Evolutionary conservation across 768 basidiomycete genomes (phyloP).

Genomic region (Rubroboletus satanas): DNA sequence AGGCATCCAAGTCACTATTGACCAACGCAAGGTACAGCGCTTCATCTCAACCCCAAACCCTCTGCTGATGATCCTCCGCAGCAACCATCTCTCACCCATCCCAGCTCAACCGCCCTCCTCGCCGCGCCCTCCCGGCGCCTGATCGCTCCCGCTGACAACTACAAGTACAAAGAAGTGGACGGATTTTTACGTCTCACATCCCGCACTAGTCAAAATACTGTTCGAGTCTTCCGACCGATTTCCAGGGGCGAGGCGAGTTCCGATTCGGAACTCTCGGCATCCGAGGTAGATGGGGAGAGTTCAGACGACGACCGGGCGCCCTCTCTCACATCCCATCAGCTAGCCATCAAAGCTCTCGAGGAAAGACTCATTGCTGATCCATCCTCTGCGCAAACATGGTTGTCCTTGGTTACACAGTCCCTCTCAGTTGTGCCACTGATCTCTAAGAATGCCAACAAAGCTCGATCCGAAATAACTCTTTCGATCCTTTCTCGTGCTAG

Average conservation of each 20-base stretch:
- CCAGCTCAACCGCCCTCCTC: conserved; percentile 51
- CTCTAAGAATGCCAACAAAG: conserved; percentile 65
- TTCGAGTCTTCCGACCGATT: conserved; percentile 53
- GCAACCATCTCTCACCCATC: conserved; percentile 56
- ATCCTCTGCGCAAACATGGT: conserved; percentile 55
- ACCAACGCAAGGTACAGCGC: conserved; percentile 40
- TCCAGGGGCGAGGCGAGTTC: conserved; percentile 27
- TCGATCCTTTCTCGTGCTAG: conserved; percentile 67
- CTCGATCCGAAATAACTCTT: conserved; percentile 66
- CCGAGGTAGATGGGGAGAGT: conserved; percentile 29
- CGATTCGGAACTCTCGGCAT: conserved; percentile 36
- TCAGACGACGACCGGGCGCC: conserved; percentile 35
- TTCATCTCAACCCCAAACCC: not conserved
- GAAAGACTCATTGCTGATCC: conserved; percentile 49
- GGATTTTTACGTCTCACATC: conserved; percentile 62
- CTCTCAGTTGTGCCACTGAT: conserved; percentile 56
- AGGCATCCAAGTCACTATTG: conserved; percentile 56
- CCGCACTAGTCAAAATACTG: conserved; percentile 26
- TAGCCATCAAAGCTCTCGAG: conserved; percentile 57
- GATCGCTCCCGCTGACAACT: conserved; percentile 33
- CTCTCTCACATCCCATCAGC: conserved; percentile 52
- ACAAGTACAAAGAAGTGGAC: conserved; percentile 59
- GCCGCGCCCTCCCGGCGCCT: conserved; percentile 47
- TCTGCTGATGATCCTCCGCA: conserved; percentile 16
- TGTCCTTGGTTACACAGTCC: conserved; percentile 58